Conservation (phyloP, 73 alveolate genomes). For the Paraurostyla sp. region DNA sequence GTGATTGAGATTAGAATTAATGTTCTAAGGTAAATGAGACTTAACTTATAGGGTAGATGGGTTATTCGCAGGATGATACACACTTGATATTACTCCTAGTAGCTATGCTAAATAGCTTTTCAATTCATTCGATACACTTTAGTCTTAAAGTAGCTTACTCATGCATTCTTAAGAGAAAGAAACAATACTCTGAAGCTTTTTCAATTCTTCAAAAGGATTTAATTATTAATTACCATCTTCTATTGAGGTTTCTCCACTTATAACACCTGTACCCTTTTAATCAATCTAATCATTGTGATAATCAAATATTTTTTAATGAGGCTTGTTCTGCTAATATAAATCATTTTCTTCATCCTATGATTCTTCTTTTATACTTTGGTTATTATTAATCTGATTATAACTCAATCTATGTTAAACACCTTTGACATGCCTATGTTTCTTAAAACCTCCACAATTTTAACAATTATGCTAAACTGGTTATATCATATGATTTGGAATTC, state of each 20-base stretch:
- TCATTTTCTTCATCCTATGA: conserved; percentile 34
- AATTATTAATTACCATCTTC: background rate
- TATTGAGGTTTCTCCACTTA: conserved; percentile 4
- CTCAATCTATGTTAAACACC: conserved; percentile 21
- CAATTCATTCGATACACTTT: background rate
- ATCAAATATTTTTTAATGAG: conserved; percentile 4
- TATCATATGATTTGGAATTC: background rate
- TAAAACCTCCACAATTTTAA: conserved; percentile 53
- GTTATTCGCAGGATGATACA: background rate
- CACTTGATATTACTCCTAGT: conserved; percentile 15
- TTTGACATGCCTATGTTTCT: no score
- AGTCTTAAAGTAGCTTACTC: conserved; percentile 3
- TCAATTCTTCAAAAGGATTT: conserved; percentile 1
- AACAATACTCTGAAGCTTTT: background rate
- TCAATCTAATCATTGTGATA: background rate
- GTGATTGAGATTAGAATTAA: background rate
- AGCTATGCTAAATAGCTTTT: conserved; percentile 9
- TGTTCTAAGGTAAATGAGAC: background rate
- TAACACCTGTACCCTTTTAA: background rate
- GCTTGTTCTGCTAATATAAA: background rate
- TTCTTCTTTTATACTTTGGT: conserved; percentile 41
- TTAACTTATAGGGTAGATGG: background rate
- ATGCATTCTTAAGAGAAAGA: conserved; percentile 26
- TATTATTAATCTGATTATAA: background rate
- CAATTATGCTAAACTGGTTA: background rate